Evolutionary conservation across 257 asterid species (phyloP).

Genomic region (Nicotiana noctiflora): DNA sequence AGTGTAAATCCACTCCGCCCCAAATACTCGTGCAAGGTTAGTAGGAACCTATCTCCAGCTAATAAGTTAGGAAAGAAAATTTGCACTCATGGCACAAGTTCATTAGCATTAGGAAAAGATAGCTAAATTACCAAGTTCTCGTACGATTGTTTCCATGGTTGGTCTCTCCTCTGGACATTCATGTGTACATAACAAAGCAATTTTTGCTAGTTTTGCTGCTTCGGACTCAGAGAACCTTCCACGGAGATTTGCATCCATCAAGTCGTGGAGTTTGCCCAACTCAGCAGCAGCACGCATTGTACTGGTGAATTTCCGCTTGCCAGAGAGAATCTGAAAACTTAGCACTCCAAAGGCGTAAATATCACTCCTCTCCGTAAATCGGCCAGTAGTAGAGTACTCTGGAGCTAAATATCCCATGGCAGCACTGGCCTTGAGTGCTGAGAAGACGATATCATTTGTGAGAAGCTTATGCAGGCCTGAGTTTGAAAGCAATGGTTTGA

Average conservation of each 20-base stretch:
- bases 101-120: conserved; percentile 2
- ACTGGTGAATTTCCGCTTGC: conserved; percentile 39
- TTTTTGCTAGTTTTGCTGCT: conserved; percentile 41
- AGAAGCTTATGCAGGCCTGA: conserved; percentile 84
- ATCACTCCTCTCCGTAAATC: conserved; percentile 86
- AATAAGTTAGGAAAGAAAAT: conserved; percentile 8
- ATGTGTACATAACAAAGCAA: conserved; percentile 55
- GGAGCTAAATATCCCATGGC: conserved; percentile 98
- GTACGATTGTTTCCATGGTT: conserved; percentile 40
- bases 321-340: conserved; percentile 74
- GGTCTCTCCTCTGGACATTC: conserved; percentile 79
- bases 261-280: conserved; percentile 38
- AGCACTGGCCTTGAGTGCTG: conserved; percentile 81
- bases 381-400: conserved; percentile 70
- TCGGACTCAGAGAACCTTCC: conserved; percentile 50
- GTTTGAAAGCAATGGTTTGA: conserved; percentile 64
- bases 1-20: conserved; percentile 5
- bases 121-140: conserved; percentile 28
- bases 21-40: conserved; percentile 25
- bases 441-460: conserved; percentile 70
- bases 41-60: conserved; percentile 23
- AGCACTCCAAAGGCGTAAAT: conserved; percentile 86
- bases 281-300: conserved; percentile 58
- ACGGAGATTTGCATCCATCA: conserved; percentile 48
- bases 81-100: neutral